phyloP scores from a whole-genome alignment of 106 monocot species.

The Xerophyta viscosa region DNA sequence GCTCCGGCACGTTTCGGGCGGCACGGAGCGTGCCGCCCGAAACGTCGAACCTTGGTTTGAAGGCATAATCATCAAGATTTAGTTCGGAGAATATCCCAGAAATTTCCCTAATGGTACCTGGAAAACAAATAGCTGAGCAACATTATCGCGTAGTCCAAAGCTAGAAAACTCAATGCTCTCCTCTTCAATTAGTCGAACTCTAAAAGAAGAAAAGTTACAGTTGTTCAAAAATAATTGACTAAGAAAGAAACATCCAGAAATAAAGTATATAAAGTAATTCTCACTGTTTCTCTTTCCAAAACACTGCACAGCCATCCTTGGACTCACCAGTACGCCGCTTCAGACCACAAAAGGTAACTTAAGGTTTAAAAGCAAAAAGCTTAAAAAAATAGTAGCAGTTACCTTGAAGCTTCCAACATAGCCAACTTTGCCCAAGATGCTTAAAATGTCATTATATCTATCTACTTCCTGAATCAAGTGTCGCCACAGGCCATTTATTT shows the following conservation, averaged over 20 bases:
- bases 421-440: conserved; percentile 29
- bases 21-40: too few relatives aligned
- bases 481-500: too few relatives aligned
- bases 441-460: conserved; percentile 37
- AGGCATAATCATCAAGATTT: too few relatives aligned
- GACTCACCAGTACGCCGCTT: conserved; percentile 50
- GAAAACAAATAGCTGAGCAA: conserved; percentile 63
- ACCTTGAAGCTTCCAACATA: conserved; percentile 65
- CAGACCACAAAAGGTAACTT: too few relatives aligned
- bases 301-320: conserved; percentile 68
- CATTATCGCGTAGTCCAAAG: conserved; percentile 59
- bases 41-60: too few relatives aligned
- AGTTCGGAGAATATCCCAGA: too few relatives aligned
- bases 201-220: conserved; percentile 4
- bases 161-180: conserved; percentile 41
- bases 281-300: conserved; percentile 57
- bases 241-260: background rate
- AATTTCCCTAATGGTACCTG: conserved; percentile 38
- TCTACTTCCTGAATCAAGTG: conserved; percentile 88
- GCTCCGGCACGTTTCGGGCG: too few relatives aligned
- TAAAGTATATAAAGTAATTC: background rate
- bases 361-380: too few relatives aligned
- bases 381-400: background rate
- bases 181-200: conserved; percentile 47
- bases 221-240: background rate